phyloP scores from a whole-genome alignment of 495 filamentous ascomycete genomes.

The Poronia punctata region DNA sequence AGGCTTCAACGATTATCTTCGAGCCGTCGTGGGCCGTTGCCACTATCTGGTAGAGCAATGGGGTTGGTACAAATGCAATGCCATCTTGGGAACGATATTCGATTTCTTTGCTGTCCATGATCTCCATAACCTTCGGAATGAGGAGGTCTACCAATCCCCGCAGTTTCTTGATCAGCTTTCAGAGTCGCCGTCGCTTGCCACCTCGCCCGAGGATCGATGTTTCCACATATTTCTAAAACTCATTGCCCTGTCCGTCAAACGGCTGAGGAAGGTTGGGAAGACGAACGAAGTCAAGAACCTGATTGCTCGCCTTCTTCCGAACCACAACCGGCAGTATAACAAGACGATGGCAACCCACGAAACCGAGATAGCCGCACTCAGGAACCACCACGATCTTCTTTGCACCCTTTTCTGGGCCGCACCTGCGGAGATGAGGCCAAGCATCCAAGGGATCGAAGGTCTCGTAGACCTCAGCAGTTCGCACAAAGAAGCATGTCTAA shows the following conservation, averaged over 20 bases:
- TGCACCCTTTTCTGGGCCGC: conserved; percentile 84
- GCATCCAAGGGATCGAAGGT: conserved; percentile 61
- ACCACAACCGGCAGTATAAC: conserved; percentile 78
- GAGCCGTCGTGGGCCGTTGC: conserved; percentile 66
- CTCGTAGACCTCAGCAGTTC: conserved; percentile 73
- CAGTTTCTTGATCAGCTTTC: conserved; percentile 70
- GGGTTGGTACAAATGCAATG: conserved; percentile 79
- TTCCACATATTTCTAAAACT: conserved; percentile 93
- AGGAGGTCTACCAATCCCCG: conserved; percentile 70
- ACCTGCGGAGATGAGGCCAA: conserved; percentile 62
- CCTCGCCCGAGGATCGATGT: conserved; percentile 66
- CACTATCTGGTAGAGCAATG: conserved; percentile 70
- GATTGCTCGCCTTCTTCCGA: conserved; percentile 74
- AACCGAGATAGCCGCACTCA: conserved; percentile 73
- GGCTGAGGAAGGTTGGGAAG: conserved; percentile 49
- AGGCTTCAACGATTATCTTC: conserved; percentile 75
- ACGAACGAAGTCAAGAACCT: conserved; percentile 71
- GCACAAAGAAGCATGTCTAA: conserved; percentile 77
- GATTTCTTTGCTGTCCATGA: conserved; percentile 81
- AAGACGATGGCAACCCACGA: conserved; percentile 71
- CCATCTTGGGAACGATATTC: conserved; percentile 72
- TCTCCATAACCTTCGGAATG: conserved; percentile 66
- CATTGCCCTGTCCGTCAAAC: conserved; percentile 60
- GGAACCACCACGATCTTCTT: conserved; percentile 91
- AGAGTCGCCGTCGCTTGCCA: conserved; percentile 49